Evolutionary conservation across 768 basidiomycete species (phyloP), one percentile per base, ranked within the genome.

Genomic region (Tylopilus cervinicoccineus): DNA sequence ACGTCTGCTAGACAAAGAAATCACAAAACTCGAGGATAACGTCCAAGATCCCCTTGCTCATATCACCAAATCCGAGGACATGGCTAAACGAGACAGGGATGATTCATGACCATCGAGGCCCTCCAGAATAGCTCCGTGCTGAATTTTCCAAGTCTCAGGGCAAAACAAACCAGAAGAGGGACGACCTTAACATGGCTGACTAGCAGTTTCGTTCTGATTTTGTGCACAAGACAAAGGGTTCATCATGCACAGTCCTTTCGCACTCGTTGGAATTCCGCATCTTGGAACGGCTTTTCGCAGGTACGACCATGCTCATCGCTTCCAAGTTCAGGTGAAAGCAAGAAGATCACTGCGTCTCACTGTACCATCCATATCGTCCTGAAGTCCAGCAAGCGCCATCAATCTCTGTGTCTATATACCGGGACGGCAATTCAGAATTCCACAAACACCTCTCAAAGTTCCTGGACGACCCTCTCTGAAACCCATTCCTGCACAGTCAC

Each of bases 401-500:
- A 28, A n/a, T n/a, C n/a, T n/a, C n/a, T n/a, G n/a, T n/a, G n/a
- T n/a, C n/a, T n/a, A n/a, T n/a, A n/a, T n/a, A n/a, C n/a, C 27
- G 27, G 9, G 27, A 28, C 27, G 27, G 27, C 4, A 28, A 6
- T 7, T 28, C 9, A 28, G 27, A 2, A 11, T 23, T 23, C 33
- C 33, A 19, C 31, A 34, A 22, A 22, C 13, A 38, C 37, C 2
- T 13, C 5, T 51, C 41, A 50, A 14, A 60, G 17, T 13, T 63
- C 62, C 36, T 17, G 42, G 9, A 51, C 10, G 4, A 59, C 60
- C 40, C 43, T 52, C 19, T 57, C 40, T 40, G 29, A 28, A 6
- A 64, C 20, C 62, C 62, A 64, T n/a, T 51, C 52, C n/a, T 38
- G 39, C 6, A 5, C 28, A 2, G 12, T 26, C 6, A 17, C 16